A percentile compares a stretch with the other conserved stretches of the same genome.
Conservation (phyloP, 1,284 basidiomycete species). For the Microbotryum lychnidis-dioicae region DNA sequence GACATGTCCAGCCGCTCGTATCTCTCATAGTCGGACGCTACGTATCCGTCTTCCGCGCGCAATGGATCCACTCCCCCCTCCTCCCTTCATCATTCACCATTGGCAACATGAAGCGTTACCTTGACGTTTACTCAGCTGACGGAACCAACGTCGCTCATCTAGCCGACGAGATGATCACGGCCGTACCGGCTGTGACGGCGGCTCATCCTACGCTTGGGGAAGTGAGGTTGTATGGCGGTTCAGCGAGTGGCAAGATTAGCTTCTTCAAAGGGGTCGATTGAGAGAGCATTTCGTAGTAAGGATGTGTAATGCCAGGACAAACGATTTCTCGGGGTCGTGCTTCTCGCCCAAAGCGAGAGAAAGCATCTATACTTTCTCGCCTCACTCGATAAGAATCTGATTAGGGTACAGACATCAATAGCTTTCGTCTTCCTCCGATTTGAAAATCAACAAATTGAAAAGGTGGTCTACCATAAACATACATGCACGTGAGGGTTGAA, state of each 20-base stretch:
- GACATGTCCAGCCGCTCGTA: neutral
- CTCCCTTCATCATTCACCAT: slow-evolving; percentile 41
- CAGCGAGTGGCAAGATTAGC: slow-evolving; percentile 22
- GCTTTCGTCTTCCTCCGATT: too few relatives aligned
- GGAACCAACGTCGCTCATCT: slow-evolving; percentile 25
- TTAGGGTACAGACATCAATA: too few relatives aligned
- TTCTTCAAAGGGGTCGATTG: neutral
- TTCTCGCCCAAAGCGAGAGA: too few relatives aligned
- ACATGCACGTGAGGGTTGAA: too few relatives aligned
- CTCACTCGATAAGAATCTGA: too few relatives aligned
- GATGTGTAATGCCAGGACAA: too few relatives aligned
- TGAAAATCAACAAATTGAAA: too few relatives aligned
- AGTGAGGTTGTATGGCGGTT: slow-evolving; percentile 18
- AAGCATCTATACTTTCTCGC: too few relatives aligned
- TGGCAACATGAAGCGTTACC: slow-evolving; percentile 44
- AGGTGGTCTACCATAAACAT: too few relatives aligned
- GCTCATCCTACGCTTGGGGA: slow-evolving; percentile 38
- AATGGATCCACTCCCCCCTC: slow-evolving; percentile 42
- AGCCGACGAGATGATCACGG: slow-evolving; percentile 36
- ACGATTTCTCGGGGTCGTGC: too few relatives aligned
- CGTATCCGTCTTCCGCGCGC: slow-evolving; percentile 45
- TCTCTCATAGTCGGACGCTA: slow-evolving; percentile 39
- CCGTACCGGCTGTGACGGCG: slow-evolving; percentile 44
- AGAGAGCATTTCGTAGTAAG: neutral
- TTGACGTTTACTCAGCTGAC: slow-evolving; percentile 39